Base-by-base conservation (phyloP, 441 rosid genomes). In the Codiaeum variegatum region DNA sequence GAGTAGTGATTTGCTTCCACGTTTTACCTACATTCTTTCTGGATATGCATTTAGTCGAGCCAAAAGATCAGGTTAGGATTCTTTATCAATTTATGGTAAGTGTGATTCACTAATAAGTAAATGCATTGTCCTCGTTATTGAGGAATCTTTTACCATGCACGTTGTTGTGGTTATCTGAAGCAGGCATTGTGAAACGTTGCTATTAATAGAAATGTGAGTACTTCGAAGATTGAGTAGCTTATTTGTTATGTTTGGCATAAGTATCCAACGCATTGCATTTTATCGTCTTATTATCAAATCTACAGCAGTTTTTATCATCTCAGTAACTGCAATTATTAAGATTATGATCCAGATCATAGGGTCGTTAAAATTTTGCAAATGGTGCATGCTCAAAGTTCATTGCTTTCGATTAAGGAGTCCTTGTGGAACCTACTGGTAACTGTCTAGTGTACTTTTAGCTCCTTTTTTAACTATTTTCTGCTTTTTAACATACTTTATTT, bases 131-230 rank as follows among this genome's bases (percentile, higher is more conserved):
- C 61, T 34, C 29, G 13, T 40, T 70, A 19, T 49, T 52, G 55
- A 62, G 46, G 31, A 52, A 59, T 36, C 36, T 40, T 46, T 16
- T 26, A 38, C 59, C 38, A 56, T 75, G 74, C 72, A 49, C 16
- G 31, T 60, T 13, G 4, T 49, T 31, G 63, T 63, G 8, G 51
- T 55, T 42, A 21, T 31, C 42, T 49, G 73, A 60, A 6, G 47
- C 52, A 36, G 28, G 10, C 26, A 15, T 54, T 51, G n/a, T 28
- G 31, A 7, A 31, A 28, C n/a, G 51, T 38, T 76, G 66, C 71
- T 49, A 11, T 26, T 34, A n/a, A 56, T 13, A 49, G 54, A 31
- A 49, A 49, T 24, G 29, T 23, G 26, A 19, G 1, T 26, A 26
- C 51, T 64, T 75, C 31, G 2, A 16, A 34, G 11, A 28, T 29